Evolutionary conservation across 805 yeast species (phyloP), one percentile per base, ranked within the genome.

Genomic region (Pichia cabralensis): DNA sequence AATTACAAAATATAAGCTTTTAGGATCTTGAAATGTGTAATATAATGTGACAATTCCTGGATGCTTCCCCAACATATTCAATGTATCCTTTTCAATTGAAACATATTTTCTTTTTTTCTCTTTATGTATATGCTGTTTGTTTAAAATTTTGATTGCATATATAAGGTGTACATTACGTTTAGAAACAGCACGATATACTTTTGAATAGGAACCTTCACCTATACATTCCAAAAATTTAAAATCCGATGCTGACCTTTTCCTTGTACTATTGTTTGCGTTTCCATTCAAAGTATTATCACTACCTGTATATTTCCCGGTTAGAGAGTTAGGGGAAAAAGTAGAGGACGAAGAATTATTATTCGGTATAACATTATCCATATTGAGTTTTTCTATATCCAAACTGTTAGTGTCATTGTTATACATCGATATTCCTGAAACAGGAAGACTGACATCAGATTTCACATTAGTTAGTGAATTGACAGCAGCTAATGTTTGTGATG

Each of bases 131-230:
- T 92, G 97, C 28, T 80, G 71, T 56, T 92, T 92, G 28, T 92
- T 85, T 13, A 94, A 74, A 2, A 92, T 81, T 58, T 92, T 92
- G 46, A 92, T 77, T 17, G 98, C 98, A 52, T 76, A 92, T 7
- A 85, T 76, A n/a, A n/a, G n/a, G 39, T 77, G 71, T 51, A 75
- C 67, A 30, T 82, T 79, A 47, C 75, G 77, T 17, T 74, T 53
- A 41, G 89, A 96, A 5, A 80, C 64, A 1, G 95, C 98, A 38
- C 82, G 80, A 48, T 74, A 83, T 8, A 89, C 98, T 6, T 94
- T 84, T 9, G 97, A 88, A 53, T 89, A 92, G 7, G 96, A 85
- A 1, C 98, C 98, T 53, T 85, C 95, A 5, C 98, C 98, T 17
- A 92, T 71, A 28, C 80, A 76, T 13, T 83, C 76, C 8, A 95